Evolutionary conservation across 768 basidiomycete genomes (phyloP).

Genomic region (Tricholoma bakamatsutake): DNA sequence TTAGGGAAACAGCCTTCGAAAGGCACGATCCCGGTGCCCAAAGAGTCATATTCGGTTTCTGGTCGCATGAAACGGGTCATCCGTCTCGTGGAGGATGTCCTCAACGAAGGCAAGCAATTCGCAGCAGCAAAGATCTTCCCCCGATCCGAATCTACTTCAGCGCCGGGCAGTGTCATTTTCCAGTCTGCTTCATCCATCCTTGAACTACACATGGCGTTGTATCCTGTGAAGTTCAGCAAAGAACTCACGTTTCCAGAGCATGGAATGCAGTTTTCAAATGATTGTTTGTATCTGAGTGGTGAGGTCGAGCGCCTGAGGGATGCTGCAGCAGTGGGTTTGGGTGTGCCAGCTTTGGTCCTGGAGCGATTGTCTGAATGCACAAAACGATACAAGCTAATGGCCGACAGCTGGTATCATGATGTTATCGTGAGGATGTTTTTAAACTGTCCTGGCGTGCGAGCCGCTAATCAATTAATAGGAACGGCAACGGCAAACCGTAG

Average conservation of each 20-base stretch:
- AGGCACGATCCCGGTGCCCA: constrained; percentile 21
- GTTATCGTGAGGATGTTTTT: constrained; percentile 47
- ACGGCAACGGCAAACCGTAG: constrained; percentile 37
- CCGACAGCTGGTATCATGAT: constrained; percentile 67
- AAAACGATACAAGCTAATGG: constrained; percentile 44
- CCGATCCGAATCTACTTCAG: constrained; percentile 21
- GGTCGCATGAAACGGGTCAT: constrained; percentile 48
- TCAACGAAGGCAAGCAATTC: constrained; percentile 65
- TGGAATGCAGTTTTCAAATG: constrained; percentile 76
- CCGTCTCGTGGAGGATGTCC: constrained; percentile 50
- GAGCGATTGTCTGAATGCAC: constrained; percentile 48
- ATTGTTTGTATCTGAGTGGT: constrained; percentile 61
- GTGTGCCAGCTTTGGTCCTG: constrained; percentile 23
- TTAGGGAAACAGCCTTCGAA: constrained; percentile 22
- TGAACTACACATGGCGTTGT: constrained; percentile 75
- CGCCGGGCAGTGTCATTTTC: constrained; percentile 50
- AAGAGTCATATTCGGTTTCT: constrained; percentile 60
- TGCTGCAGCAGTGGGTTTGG: constrained; percentile 13
- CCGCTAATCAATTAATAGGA: constrained; percentile 30
- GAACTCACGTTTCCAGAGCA: constrained; percentile 45
- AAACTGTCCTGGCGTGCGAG: not conserved
- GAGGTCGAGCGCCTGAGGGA: constrained; percentile 41
- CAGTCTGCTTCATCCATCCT: constrained; percentile 61
- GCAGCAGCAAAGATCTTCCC: constrained; percentile 50
- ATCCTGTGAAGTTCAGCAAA: constrained; percentile 55